Evolutionary conservation across 306 rosid genomes (phyloP), one percentile per base, ranked within the genome.

Genomic region (Aeschynomene evenia): DNA sequence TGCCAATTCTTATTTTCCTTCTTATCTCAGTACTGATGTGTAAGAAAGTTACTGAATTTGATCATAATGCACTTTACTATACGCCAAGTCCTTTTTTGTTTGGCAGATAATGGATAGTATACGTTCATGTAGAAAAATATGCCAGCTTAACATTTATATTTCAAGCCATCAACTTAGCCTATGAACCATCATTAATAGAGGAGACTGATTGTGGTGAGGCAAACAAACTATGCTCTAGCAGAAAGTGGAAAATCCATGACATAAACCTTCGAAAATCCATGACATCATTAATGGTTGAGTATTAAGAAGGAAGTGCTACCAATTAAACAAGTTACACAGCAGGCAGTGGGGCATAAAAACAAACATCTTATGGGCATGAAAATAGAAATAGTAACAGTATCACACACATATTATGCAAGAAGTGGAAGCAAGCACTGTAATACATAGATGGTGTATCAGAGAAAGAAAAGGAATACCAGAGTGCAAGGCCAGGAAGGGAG

Each of bases 1-100:
- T 62, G 39, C 46, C 48, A 59, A 43, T 59, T 56, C 68, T 28
- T 65, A 59, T 58, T 52, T 56, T 21, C 65, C 62, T 59, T 45
- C 31, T 62, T 51, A 65, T 65, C 60, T 63, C 70, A 49, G 21
- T 63, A 75, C 10, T 36, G 18, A 13, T 22, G 14, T 52, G 19
- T 6, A n/a, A 28, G 31, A 4, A 28, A 3, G 31, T 28, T 28
- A 28, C 6, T 2, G n/a, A n/a, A n/a, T n/a, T n/a, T n/a, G n/a
- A n/a, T n/a, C n/a, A n/a, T n/a, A n/a, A n/a, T n/a, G n/a, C n/a
- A n/a, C n/a, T n/a, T n/a, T n/a, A n/a, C n/a, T n/a, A n/a, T n/a
- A n/a, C n/a, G n/a, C n/a, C n/a, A n/a, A n/a, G n/a, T n/a, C n/a
- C 31, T 15, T 14, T 37, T 71, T 60, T 7, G 9, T 70, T n/a